phyloP scores from a whole-genome alignment of 2,329 filamentous ascomycete species.

The Cytospora mali region DNA sequence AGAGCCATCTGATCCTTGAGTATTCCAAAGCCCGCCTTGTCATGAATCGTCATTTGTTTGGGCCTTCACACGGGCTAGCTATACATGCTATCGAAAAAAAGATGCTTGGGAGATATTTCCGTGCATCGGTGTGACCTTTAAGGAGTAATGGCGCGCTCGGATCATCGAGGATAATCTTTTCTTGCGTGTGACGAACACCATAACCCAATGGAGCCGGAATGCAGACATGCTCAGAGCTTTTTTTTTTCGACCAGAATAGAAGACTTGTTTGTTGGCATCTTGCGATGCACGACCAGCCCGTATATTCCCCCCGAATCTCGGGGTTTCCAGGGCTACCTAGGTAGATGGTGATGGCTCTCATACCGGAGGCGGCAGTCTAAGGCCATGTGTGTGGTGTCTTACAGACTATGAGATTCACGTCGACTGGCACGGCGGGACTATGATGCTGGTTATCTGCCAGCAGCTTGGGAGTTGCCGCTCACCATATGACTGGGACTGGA shows the following conservation, averaged over 20 bases:
- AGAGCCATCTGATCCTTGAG: neutral
- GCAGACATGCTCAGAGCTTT: neutral
- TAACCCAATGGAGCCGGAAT: neutral
- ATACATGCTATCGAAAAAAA: neutral
- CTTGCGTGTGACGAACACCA: neutral
- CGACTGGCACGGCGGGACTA: neutral
- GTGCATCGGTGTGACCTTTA: neutral
- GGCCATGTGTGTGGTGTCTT: neutral
- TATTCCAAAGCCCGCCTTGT: neutral
- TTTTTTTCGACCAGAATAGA: neutral
- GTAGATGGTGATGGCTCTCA: neutral
- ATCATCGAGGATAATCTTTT: conserved; percentile 3
- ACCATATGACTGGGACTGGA: conserved; percentile 2
- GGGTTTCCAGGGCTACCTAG: neutral
- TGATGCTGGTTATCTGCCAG: neutral
- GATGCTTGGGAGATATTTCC: neutral
- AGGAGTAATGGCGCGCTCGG: neutral
- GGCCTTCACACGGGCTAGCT: neutral
- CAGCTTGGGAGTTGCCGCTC: conserved; percentile 5
- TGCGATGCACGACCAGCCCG: neutral
- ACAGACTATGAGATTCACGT: conserved; percentile 1
- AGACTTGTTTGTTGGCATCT: neutral
- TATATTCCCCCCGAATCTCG: neutral
- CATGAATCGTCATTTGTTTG: conserved; percentile 3
- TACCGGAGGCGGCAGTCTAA: neutral